Evolutionary conservation across 495 filamentous ascomycete genomes (phyloP).

Genomic region (Aspergillus nanangensis): DNA sequence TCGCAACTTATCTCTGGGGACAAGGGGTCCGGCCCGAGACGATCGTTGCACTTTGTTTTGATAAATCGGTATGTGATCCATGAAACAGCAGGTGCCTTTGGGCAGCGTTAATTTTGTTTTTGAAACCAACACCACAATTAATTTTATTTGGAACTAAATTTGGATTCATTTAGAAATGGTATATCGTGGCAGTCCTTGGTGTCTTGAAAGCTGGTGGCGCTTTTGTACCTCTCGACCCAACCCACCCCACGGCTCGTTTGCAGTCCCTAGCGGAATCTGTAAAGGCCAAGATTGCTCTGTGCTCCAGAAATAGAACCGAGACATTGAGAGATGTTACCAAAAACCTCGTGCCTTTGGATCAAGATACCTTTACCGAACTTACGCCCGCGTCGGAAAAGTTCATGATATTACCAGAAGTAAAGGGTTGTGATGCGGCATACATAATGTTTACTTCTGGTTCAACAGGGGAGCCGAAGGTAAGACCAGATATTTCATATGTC

Average conservation of each 20-base stretch:
- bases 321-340: conserved; percentile 23
- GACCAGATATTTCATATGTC: not conserved
- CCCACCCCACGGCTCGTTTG: conserved; percentile 50
- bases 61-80: conserved; percentile 48
- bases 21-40: conserved; percentile 45
- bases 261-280: conserved; percentile 36
- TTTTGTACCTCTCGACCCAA: conserved; percentile 55
- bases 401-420: conserved; percentile 25
- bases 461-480: conserved; percentile 48
- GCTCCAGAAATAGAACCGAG: conserved; percentile 38
- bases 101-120: too few species aligned
- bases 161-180: conserved; percentile 47
- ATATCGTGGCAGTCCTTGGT: conserved; percentile 50
- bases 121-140: conserved; percentile 25
- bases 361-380: conserved; percentile 23
- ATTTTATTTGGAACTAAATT: too few species aligned
- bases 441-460: conserved; percentile 48
- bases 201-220: conserved; percentile 57
- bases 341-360: conserved; percentile 33
- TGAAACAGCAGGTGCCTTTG: too few species aligned
- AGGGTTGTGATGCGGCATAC: conserved; percentile 36
- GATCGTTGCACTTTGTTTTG: conserved; percentile 51
- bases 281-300: conserved; percentile 44
- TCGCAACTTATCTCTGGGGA: conserved; percentile 43
- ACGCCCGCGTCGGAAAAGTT: conserved; percentile 13